Base-by-base conservation (phyloP, 441 rosid genomes). In the Gossypium davidsonii region DNA sequence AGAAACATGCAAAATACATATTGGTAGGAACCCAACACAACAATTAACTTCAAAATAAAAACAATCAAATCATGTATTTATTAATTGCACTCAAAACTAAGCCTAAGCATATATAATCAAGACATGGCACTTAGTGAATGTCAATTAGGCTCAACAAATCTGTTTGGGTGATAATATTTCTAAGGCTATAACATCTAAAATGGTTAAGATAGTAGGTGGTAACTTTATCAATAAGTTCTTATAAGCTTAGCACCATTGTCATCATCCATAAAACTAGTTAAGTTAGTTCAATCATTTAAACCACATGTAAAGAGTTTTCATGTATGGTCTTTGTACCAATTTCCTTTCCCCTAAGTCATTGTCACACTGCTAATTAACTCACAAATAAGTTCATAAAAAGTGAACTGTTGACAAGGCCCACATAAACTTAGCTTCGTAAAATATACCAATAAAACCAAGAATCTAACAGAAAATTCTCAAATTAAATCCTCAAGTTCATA, bases 391-490 rank as follows among this genome's bases (percentile, higher is more conserved):
- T 67, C 2, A 26, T 51, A 26, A 67, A 26, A 26, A n/a, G 44
- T 34, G 39, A 34, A 34, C 8, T 34, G 8, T 51, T 25, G 9
- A 25, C 15, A 26, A 12, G 46, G 26, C 26, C 59, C 26, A 67
- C 25, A 48, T 25, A 25, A 67, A 67, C 23, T 7, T 66, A 25
- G 3, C 28, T 46, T 66, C 37, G 14, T 66, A 18, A 21, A 21
- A 21, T 67, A 67, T 49, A 1, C 46, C 44, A 67, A 48, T n/a
- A 67, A 49, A 51, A 15, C 25, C 3, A 67, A 26, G 25, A 9
- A 25, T 67, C n/a, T 49, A 67, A 25, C 26, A 65, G 10, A 39
- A 39, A 94, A 49, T 70, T 15, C 67, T 60, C 21, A 55, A 72
- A 51, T 17, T 61, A 55, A 70, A 62, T 52, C 64, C 20, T 18